Conservation (phyloP, 345 rosid genomes). For the Camelina neglecta region DNA sequence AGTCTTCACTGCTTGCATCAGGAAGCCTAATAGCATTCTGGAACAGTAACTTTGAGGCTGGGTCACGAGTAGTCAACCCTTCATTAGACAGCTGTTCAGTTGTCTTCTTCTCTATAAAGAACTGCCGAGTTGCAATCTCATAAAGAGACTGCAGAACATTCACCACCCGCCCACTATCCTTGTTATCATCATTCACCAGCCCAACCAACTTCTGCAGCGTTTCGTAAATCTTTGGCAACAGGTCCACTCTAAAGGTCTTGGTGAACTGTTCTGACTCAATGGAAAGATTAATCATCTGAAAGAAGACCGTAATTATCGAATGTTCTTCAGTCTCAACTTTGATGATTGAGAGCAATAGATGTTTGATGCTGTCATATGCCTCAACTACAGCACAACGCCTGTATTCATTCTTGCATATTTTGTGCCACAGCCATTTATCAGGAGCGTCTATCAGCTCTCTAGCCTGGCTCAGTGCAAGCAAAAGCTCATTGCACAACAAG, state of each 20-base stretch:
- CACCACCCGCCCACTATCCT: slow-evolving; percentile 72
- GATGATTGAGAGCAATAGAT: slow-evolving; percentile 72
- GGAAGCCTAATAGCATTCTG: slow-evolving; percentile 82
- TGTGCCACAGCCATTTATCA: slow-evolving; percentile 95
- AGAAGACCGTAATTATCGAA: slow-evolving; percentile 69
- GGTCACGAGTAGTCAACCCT: slow-evolving; percentile 80
- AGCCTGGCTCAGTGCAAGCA: slow-evolving; percentile 96
- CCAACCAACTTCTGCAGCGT: slow-evolving; percentile 75
- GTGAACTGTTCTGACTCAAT: slow-evolving; percentile 76
- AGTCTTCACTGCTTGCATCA: slow-evolving; percentile 64
- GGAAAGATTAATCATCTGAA: slow-evolving; percentile 80
- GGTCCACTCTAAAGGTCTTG: slow-evolving; percentile 73
- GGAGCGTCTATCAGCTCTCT: slow-evolving; percentile 92
- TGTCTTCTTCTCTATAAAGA: slow-evolving; percentile 68
- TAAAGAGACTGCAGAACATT: slow-evolving; percentile 86
- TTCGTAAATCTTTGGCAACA: slow-evolving; percentile 69
- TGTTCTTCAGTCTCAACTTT: slow-evolving; percentile 81
- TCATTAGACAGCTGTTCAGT: slow-evolving; percentile 66
- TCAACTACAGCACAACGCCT: slow-evolving; percentile 93
- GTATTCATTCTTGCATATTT: slow-evolving; percentile 87
- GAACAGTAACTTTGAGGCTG: slow-evolving; percentile 75
- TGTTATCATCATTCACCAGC: slow-evolving; percentile 57
- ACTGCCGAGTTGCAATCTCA: slow-evolving; percentile 82
- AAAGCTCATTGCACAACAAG: slow-evolving; percentile 90
- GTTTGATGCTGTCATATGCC: slow-evolving; percentile 83